Evolutionary conservation across 768 basidiomycete genomes (phyloP), one percentile per base, ranked within the genome.

Genomic region (Nidula microcarpa): DNA sequence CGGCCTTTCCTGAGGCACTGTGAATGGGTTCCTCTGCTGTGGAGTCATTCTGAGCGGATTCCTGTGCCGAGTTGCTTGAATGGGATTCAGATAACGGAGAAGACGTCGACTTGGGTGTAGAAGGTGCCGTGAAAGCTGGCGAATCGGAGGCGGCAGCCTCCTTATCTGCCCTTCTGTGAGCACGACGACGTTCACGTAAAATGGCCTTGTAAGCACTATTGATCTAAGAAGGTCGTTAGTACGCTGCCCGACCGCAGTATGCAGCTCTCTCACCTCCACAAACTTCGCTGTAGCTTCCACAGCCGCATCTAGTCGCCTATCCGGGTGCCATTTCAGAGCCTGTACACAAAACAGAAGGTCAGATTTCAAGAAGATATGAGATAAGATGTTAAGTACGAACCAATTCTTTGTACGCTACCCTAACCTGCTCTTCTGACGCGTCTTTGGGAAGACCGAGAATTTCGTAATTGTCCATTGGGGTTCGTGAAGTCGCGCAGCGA

Each of bases 301-400:
- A 57, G 77, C 78, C 43, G 74, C 71, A 9, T 68, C 64, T 33
- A 67, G 55, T 57, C 79, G 77, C 47, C 80, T 78, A 61, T 82
- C 80, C 39, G 81, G 81, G 51, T 82, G 81, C 80, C 84, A 86
- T 60, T 74, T 74, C 51, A 84, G 65, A 52, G 81, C 84, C 83
- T 72, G 43, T 39, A 45, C n/a, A n/a, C n/a, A 43, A 17, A 43
- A 49, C n/a, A 36, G 32, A 39, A 39, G 43, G 36, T 46, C 18
- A 46, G 32, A 33, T 49, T 53, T 39, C 50, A 18, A n/a, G n/a
- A 4, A 43, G 34, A 39, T 53, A 13, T 43, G 35, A 11, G 56
- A 14, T 41, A 58, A 53, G 33, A 18, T 35, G n/a, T 32, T 46
- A 47, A 45, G 18, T n/a, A 65, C 75, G 51, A 61, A 83, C 82